Conservation (phyloP, 192 early-diverging fungal genomes). For the Lobosporangium transversale region DNA sequence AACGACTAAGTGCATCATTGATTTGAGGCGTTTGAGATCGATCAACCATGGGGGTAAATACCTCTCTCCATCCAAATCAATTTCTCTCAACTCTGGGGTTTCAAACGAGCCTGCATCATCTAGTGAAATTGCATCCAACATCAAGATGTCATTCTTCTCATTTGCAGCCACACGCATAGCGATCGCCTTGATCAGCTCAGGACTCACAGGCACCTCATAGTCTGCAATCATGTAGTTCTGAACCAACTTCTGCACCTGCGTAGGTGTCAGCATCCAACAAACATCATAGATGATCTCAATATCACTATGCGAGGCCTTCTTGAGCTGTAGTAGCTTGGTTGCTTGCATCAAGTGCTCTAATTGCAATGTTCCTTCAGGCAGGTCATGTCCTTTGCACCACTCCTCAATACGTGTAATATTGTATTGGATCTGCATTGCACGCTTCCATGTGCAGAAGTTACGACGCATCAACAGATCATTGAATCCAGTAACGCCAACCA, state of each 20-base stretch:
- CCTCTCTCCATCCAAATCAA: conserved; percentile 47
- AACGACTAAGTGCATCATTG: conserved; percentile 46
- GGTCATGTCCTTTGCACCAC: conserved; percentile 97
- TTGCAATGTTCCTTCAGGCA: conserved; percentile 89
- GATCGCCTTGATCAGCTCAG: conserved; percentile 90
- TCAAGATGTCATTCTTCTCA: conserved; percentile 89
- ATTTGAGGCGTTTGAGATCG: conserved; percentile 45
- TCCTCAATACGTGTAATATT: conserved; percentile 97
- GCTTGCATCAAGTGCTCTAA: conserved; percentile 95
- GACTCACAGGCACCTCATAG: conserved; percentile 90
- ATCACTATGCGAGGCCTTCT: conserved; percentile 84
- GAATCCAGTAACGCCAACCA: conserved; percentile 95
- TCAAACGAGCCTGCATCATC: conserved; percentile 71
- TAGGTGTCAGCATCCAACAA: conserved; percentile 94
- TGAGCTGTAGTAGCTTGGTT: conserved; percentile 95
- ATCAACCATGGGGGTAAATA: conserved; percentile 61
- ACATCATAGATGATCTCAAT: conserved; percentile 99
- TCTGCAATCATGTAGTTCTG: conserved; percentile 95
- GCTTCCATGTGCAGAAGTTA: conserved; percentile 99
- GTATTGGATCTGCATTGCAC: conserved; percentile 99
- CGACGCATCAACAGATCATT: conserved; percentile 98
- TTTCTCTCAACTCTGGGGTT: conserved; percentile 59
- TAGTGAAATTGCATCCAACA: conserved; percentile 83
- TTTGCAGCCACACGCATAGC: conserved; percentile 83
- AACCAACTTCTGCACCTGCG: conserved; percentile 98